phyloP scores from a whole-genome alignment of 108 stramenopile genomes.

The Cylindrotheca fusiformis region DNA sequence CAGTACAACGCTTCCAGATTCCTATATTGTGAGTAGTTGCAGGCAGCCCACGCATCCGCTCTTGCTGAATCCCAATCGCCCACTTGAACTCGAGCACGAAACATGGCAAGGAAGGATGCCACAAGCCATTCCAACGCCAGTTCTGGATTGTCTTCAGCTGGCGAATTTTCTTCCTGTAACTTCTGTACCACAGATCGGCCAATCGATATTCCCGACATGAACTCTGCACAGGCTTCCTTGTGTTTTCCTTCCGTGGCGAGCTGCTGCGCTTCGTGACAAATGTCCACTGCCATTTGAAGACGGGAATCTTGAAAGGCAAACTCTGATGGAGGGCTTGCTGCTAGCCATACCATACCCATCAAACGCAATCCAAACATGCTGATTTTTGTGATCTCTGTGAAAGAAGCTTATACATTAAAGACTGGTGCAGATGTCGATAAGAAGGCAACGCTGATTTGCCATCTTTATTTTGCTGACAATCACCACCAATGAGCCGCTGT shows the following conservation, averaged over 20 bases:
- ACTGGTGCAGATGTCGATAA: too few species aligned
- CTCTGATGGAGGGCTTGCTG: too few species aligned
- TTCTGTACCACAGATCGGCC: conserved; percentile 12
- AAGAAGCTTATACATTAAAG: too few species aligned
- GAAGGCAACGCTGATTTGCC: too few species aligned
- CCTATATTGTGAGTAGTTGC: conserved; percentile 4
- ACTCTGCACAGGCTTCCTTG: conserved; percentile 3
- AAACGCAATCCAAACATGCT: too few species aligned
- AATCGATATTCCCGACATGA: conserved; percentile 3
- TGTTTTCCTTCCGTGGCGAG: background rate
- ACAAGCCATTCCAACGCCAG: conserved; percentile 7
- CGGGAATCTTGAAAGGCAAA: conserved; percentile 3
- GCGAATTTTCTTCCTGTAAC: background rate
- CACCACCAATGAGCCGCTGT: too few species aligned
- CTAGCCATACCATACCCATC: too few species aligned
- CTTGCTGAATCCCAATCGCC: conserved; percentile 14
- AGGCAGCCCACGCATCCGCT: conserved; percentile 17
- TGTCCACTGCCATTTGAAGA: conserved; percentile 7
- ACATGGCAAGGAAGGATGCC: background rate
- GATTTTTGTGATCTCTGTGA: too few species aligned
- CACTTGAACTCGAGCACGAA: conserved; percentile 1
- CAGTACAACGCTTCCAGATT: conserved; percentile 1
- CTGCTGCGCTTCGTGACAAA: conserved; percentile 4
- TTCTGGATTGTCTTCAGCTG: background rate
- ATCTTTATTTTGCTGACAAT: too few species aligned